Conservation (phyloP, 2,329 filamentous ascomycete species). For the Cercospora sojina region DNA sequence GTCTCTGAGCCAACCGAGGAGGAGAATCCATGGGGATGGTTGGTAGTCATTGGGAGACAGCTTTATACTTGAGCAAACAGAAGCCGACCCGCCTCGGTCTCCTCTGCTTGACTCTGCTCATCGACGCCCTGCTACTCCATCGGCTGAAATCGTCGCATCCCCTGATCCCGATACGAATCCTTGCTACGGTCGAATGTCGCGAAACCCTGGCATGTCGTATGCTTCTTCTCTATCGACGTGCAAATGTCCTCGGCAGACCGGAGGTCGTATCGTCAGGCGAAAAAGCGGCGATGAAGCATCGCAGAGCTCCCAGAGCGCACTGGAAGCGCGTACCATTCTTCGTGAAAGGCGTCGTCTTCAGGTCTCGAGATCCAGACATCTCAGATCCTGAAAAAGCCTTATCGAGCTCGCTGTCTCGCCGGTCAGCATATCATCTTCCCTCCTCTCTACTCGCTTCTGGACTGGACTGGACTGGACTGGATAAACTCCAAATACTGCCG, state of each 20-base stretch:
- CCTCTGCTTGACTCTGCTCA: background rate
- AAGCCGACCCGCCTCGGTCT: background rate
- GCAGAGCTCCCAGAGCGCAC: background rate
- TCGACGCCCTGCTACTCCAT: background rate
- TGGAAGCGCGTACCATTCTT: background rate
- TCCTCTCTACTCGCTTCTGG: background rate
- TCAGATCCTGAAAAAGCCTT: background rate
- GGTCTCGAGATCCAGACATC: background rate
- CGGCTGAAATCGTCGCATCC: background rate
- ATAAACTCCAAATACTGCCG: background rate
- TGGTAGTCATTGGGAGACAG: background rate
- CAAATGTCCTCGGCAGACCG: background rate
- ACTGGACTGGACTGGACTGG: background rate
- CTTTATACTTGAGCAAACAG: background rate
- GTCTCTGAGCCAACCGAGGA: background rate
- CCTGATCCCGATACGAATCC: background rate
- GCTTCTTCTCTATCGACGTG: background rate
- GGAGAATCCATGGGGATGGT: background rate
- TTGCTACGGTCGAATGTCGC: background rate
- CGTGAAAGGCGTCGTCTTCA: background rate
- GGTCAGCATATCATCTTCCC: background rate
- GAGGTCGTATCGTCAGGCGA: background rate
- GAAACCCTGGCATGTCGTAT: background rate
- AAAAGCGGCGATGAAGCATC: background rate
- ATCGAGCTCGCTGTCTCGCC: background rate